phyloP scores from a whole-genome alignment of 768 basidiomycete species.

The Sarcodon aspratus region DNA sequence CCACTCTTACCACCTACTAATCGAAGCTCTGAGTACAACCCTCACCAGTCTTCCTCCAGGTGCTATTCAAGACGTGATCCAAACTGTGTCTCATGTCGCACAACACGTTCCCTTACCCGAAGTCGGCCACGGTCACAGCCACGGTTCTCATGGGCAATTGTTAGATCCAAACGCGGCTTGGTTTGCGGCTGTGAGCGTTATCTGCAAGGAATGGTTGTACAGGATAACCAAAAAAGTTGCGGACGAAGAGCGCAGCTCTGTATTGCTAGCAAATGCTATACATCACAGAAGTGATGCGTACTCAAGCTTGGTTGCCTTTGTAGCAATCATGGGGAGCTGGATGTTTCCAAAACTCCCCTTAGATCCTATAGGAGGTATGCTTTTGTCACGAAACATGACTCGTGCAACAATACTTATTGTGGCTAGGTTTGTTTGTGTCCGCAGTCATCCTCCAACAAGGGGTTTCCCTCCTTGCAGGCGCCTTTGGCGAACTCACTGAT shows the following conservation, averaged over 20 bases:
- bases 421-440: slow-evolving; percentile 75
- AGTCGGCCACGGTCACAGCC: slow-evolving; percentile 12
- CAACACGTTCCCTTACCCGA: slow-evolving; percentile 36
- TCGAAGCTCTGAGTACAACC: slow-evolving; percentile 59
- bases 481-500: slow-evolving; percentile 77
- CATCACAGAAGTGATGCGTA: slow-evolving; percentile 98
- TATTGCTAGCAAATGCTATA: slow-evolving; percentile 89
- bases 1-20: slow-evolving; percentile 80
- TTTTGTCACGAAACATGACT: not conserved
- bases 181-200: slow-evolving; percentile 78
- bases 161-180: slow-evolving; percentile 94
- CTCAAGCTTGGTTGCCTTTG: slow-evolving; percentile 82
- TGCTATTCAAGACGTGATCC: slow-evolving; percentile 48
- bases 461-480: slow-evolving; percentile 48
- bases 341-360: slow-evolving; percentile 77
- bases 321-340: slow-evolving; percentile 87
- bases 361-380: slow-evolving; percentile 86
- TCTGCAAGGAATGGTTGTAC: slow-evolving; percentile 91
- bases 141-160: slow-evolving; percentile 35
- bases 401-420: slow-evolving; percentile 1
- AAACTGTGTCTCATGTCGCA: slow-evolving; percentile 41
- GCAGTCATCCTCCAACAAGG: slow-evolving; percentile 79
- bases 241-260: slow-evolving; percentile 82
- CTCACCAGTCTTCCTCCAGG: slow-evolving; percentile 57
- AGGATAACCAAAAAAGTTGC: slow-evolving; percentile 83